These are phyloP conservation scores for Camelina neglecta DNA, from an alignment of 345 rosid species.

Conservation along the genomic window DNA sequence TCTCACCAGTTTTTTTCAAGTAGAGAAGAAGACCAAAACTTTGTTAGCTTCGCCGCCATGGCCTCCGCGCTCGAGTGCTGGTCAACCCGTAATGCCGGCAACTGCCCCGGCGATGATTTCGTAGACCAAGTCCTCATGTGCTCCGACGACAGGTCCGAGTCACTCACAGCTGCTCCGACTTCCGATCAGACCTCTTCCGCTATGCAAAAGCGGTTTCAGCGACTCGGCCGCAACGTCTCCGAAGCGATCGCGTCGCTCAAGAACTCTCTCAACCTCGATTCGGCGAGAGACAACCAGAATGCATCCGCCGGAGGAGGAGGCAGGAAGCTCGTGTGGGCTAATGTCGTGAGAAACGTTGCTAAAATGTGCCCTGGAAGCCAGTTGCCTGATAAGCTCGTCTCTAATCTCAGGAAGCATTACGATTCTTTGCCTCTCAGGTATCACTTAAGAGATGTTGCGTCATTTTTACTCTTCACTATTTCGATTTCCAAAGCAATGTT, in stretches of 20 bases:
- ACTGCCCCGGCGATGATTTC: conserved; percentile 68
- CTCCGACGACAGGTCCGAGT: conserved; percentile 41
- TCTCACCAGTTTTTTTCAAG: conserved; percentile 8
- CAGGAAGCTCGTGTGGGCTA: conserved; percentile 83
- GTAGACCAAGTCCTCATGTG: conserved; percentile 80
- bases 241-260: conserved; percentile 92
- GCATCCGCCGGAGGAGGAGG: conserved; percentile 48
- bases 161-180: conserved; percentile 22
- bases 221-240: conserved; percentile 79
- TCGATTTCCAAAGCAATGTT: conserved; percentile 23
- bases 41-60: conserved; percentile 53
- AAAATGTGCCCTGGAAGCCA: conserved; percentile 93
- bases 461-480: conserved; percentile 24
- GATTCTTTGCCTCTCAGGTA: conserved; percentile 97
- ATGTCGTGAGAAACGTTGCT: conserved; percentile 82
- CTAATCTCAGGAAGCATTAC: conserved; percentile 87
- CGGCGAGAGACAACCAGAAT: conserved; percentile 49
- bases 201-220: conserved; percentile 84
- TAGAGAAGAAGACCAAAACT: conserved; percentile 18
- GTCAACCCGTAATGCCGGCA: conserved; percentile 63
- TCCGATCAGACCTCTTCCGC: conserved; percentile 50
- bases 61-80: conserved; percentile 97
- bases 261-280: conserved; percentile 82
- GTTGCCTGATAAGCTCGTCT: conserved; percentile 94
- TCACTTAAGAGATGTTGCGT: conserved; percentile 9